A percentile compares a stretch with the other conserved stretches of the same genome.
Evolutionary conservation across 176 grass and related monocot species (phyloP).

Genomic region (Avena insularis): DNA sequence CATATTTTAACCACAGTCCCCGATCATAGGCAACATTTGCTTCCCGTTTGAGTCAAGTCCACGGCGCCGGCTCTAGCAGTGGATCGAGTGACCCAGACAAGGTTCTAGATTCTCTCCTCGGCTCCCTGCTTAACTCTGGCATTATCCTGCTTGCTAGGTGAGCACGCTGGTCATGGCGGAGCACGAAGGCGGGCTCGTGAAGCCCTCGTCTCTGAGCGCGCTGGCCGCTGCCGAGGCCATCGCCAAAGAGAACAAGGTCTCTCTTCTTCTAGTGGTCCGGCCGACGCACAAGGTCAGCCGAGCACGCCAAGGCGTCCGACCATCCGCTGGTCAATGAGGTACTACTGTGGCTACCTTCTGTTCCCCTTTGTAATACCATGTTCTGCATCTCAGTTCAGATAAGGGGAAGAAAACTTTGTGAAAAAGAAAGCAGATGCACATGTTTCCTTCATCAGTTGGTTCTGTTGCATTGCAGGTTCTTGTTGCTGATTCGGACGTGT

Average conservation of each 20-base stretch:
- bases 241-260: constrained; percentile 40
- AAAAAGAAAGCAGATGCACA: not conserved
- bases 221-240: no score
- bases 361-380: not conserved
- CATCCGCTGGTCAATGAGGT: constrained; percentile 86
- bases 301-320: constrained; percentile 78
- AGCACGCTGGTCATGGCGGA: constrained; percentile 85
- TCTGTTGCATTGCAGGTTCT: not conserved
- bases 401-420: not conserved
- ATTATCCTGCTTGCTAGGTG: constrained; percentile 42
- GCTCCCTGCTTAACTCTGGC: not conserved
- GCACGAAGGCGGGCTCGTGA: constrained; percentile 81
- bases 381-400: not conserved
- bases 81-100: not conserved
- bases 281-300: constrained; percentile 78
- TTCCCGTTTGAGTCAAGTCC: not conserved
- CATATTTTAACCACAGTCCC: no score
- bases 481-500: no score
- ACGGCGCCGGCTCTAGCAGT: not conserved
- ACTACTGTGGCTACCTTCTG: constrained; percentile 2
- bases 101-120: not conserved
- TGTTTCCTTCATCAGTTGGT: constrained; percentile 19
- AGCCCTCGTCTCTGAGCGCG: constrained; percentile 15
- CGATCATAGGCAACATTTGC: no score
- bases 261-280: constrained; percentile 82